Percentiles rank a stretch among this genome's conserved stretches.
phyloP scores from a whole-genome alignment of 192 early-diverging fungal species.

The Coemansia sp. region DNA sequence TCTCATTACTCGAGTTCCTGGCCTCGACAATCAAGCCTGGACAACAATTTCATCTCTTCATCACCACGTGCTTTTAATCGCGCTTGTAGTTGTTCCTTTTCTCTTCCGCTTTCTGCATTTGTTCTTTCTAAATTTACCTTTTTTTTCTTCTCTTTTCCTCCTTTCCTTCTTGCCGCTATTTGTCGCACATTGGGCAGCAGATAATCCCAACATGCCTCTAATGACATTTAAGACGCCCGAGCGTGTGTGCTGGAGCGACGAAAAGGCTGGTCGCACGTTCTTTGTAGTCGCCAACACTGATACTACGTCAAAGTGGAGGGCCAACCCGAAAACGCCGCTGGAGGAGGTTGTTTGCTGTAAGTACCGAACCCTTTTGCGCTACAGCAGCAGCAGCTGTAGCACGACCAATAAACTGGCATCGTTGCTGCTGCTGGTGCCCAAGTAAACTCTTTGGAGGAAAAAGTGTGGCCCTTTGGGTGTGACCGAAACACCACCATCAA shows the following conservation, averaged over 20 bases:
- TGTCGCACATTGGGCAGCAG: background rate
- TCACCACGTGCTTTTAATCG: background rate
- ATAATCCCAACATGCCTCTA: constrained; percentile 28
- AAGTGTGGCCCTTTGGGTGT: background rate
- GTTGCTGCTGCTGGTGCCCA: background rate
- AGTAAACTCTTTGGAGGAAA: background rate
- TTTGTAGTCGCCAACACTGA: constrained; percentile 46
- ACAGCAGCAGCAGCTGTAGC: too few relatives aligned
- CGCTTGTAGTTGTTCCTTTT: background rate
- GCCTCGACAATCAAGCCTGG: background rate
- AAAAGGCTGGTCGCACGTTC: constrained; percentile 36
- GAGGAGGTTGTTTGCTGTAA: constrained; percentile 56
- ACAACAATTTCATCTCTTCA: background rate
- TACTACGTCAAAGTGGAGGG: constrained; percentile 45
- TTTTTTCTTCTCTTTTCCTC: constrained; percentile 7
- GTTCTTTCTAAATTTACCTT: background rate
- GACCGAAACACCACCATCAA: background rate
- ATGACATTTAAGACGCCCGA: constrained; percentile 51
- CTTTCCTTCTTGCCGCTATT: background rate
- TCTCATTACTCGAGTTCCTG: background rate
- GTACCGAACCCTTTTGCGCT: too few relatives aligned
- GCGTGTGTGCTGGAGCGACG: constrained; percentile 55
- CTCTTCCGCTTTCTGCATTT: background rate
- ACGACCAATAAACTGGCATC: background rate
- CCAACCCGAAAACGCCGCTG: constrained; percentile 35